Evolutionary conservation across 345 rosid species (phyloP).

Genomic region (Acer yangbiense): DNA sequence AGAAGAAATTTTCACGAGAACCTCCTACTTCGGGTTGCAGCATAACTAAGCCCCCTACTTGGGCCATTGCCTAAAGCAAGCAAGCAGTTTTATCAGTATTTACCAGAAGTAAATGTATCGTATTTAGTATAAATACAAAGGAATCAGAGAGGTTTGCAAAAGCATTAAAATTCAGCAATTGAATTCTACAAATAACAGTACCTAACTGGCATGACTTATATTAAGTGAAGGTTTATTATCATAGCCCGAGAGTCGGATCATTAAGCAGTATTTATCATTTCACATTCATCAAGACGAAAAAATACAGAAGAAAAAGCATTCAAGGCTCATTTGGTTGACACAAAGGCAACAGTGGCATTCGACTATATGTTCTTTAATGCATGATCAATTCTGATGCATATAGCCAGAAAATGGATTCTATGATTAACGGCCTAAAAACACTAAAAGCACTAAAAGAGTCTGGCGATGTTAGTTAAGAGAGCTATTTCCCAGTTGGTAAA

Average conservation of each 20-base stretch:
- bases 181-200: not conserved
- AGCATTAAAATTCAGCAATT: not conserved
- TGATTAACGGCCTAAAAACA: not conserved
- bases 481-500: not conserved
- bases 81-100: not conserved
- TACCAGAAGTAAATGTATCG: not conserved
- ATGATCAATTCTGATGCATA: not conserved
- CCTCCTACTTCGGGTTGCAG: constrained; percentile 96
- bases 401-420: not conserved
- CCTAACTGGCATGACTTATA: not conserved
- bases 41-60: constrained; percentile 92
- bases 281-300: not conserved
- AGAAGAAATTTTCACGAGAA: constrained; percentile 76
- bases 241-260: not conserved
- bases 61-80: constrained; percentile 85
- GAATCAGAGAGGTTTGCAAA: not conserved
- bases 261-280: not conserved
- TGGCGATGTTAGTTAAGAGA: not conserved
- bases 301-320: too few species aligned
- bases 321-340: not conserved
- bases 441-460: not conserved
- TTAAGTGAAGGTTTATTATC: too few species aligned
- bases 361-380: not conserved
- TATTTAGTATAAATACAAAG: not conserved
- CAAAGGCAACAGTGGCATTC: not conserved